Evolutionary conservation across 164 flowering plant species (phyloP), one percentile per base, ranked within the genome.

Genomic region (Stephania yunnanensis): DNA sequence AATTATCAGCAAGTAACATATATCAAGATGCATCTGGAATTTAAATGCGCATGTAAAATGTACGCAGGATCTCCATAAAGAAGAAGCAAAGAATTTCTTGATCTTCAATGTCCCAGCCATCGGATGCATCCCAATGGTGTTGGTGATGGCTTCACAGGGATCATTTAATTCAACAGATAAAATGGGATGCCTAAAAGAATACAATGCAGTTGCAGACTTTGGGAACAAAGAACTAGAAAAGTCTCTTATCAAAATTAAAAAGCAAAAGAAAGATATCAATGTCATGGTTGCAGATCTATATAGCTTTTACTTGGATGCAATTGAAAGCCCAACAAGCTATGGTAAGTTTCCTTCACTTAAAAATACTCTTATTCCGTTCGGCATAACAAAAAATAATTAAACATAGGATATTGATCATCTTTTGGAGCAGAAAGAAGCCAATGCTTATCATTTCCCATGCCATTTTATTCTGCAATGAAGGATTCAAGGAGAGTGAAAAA

Each of bases 71-170:
- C 82, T 80, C 22, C 71, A 73, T 30, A 76, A 29, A 69, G 82
- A 80, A 73, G 82, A 74, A 52, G 82, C 79, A 63, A 76, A 42
- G 65, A 73, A 80, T 50, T 80, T 80, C 74, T 15, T 73, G 76
- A 73, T 80, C 55, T 76, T 80, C 79, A 66, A 76, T 48, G 52
- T 80, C 11, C 79, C 71, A 7, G 74, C 82, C 44, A 70, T 80
- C 13, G 82, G 82, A 50, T 80, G 82, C 65, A 73, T 68, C 15
- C 82, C 78, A 11, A 1, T 30, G 4, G 19, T 70, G 42, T 12
- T 76, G 74, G 65, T 74, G 12, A 6, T 73, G 5, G 78, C 65
- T 46, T 76, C 81, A 13, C 29, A 50, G 9, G 82, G 77, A 19
- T 76, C 76, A 10, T 76, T 61, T 74, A 80, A 80, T 73, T 76